Evolutionary conservation across 345 rosid genomes (phyloP).

Genomic region (Abelmoschus esculentus): DNA sequence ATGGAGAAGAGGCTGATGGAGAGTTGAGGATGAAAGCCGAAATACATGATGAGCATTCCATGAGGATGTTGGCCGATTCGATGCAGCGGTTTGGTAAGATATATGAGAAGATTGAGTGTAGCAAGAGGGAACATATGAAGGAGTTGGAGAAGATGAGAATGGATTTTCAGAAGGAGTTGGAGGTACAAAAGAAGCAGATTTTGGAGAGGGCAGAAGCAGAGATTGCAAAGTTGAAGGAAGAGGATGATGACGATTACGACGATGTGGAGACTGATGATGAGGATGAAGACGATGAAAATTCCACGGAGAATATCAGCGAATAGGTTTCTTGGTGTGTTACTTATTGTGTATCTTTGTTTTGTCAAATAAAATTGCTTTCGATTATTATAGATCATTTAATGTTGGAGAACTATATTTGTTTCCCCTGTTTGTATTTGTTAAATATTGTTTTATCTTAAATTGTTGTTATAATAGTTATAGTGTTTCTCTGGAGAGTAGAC

Average conservation of each 20-base stretch:
- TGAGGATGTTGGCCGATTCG: constrained; percentile 73
- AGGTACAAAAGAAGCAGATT: constrained; percentile 77
- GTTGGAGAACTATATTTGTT: not conserved
- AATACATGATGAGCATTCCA: constrained; percentile 41
- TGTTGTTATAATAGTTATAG: not conserved
- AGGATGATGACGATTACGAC: constrained; percentile 19
- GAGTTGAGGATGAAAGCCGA: constrained; percentile 56
- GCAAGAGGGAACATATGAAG: constrained; percentile 71
- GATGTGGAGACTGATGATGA: constrained; percentile 24
- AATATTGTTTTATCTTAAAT: constrained; percentile 1
- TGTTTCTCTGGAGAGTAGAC: too few species aligned
- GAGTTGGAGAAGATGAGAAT: constrained; percentile 92
- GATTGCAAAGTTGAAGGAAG: constrained; percentile 63
- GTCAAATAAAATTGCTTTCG: constrained; percentile 8
- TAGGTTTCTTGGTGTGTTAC: constrained; percentile 16
- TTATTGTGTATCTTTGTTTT: not conserved
- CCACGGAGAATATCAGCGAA: constrained; percentile 54
- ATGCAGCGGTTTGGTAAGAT: constrained; percentile 73
- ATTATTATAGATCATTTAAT: not conserved
- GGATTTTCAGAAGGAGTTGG: constrained; percentile 87
- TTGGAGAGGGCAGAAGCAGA: constrained; percentile 74
- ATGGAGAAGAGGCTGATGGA: constrained; percentile 39
- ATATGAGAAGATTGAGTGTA: constrained; percentile 88
- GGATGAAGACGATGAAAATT: constrained; percentile 4
- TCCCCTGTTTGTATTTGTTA: constrained; percentile 1